Evolutionary conservation across 805 yeast genomes (phyloP), one percentile per base, ranked within the genome.

Genomic region (Debaryomyces tyrocola): DNA sequence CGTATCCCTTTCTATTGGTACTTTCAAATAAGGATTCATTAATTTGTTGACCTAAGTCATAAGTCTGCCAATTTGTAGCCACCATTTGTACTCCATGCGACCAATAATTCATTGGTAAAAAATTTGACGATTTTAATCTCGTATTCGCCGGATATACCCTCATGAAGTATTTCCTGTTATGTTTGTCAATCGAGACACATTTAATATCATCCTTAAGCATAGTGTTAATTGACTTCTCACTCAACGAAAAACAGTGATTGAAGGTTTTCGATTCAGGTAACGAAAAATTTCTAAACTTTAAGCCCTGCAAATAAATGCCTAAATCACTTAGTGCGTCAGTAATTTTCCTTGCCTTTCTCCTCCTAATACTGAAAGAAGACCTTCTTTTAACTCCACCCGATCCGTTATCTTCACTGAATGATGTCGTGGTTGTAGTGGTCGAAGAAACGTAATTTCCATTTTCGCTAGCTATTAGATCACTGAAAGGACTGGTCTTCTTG

Each of bases 51-150:
- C 97, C 97, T 14, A 82, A 48, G 59, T 94, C 99, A 60, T 81
- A 85, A 0, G 94, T 85, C 64, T 92, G 99, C 97, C 97, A 92
- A 60, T 92, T 94, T 0, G 96, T 84, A 0, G 99, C 98, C 4
- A 88, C 98, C 90, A 94, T 81, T 60, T 94, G 99, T 9, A 79
- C 85, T 0, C 99, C 99, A 40, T 78, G 70, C 41, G 75, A 74
- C 99, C 99, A 94, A 58, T 81, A 90, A 0, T 65, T 63, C 1
- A 88, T 65, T 0, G 99, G 98, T 37, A 78, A 78, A 59, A 89
- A 91, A 58, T 94, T 94, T 2, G 87, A 76, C 1, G 97, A 90
- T 43, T 75, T 84, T 51, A 87, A 76, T 35, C 97, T 69, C 46
- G 83, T 78, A 6, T 83, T 83, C 1, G 95, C 84, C 0, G 99